phyloP scores from a whole-genome alignment of 2,329 filamentous ascomycete genomes.

The Cercospora zeae-maydis region DNA sequence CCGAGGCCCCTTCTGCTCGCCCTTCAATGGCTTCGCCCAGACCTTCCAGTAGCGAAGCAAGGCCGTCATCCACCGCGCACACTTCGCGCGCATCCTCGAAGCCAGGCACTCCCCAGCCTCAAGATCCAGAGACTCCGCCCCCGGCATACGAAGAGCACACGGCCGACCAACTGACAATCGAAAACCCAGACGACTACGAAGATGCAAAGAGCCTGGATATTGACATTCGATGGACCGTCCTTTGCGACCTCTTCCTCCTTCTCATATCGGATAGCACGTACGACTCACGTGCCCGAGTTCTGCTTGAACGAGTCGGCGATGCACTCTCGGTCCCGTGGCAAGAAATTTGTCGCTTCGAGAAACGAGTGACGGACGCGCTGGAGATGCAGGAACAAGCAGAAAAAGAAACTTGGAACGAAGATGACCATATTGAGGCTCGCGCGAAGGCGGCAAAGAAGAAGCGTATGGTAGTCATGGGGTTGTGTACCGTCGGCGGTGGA shows the following conservation, averaged over 20 bases:
- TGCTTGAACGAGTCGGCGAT: constrained; percentile 78
- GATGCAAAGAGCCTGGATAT: constrained; percentile 84
- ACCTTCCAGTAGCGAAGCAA: constrained; percentile 22
- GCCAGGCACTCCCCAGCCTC: constrained; percentile 38
- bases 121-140: constrained; percentile 32
- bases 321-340: constrained; percentile 81
- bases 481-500: constrained; percentile 92
- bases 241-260: constrained; percentile 92
- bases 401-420: constrained; percentile 97
- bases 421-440: constrained; percentile 84
- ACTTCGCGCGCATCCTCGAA: constrained; percentile 16
- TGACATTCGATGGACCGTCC: constrained; percentile 91
- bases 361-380: constrained; percentile 89
- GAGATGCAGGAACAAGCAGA: constrained; percentile 96
- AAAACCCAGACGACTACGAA: constrained; percentile 77
- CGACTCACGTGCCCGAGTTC: constrained; percentile 77
- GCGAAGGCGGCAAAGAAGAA: constrained; percentile 76
- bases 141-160: constrained; percentile 59
- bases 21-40: constrained; percentile 28
- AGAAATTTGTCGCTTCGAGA: constrained; percentile 95
- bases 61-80: constrained; percentile 19
- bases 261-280: constrained; percentile 96
- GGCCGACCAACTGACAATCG: constrained; percentile 72
- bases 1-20: constrained; percentile 33
- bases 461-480: constrained; percentile 89